Evolutionary conservation across 2,329 filamentous ascomycete genomes (phyloP).

Genomic region (Fusarium goolgardi): DNA sequence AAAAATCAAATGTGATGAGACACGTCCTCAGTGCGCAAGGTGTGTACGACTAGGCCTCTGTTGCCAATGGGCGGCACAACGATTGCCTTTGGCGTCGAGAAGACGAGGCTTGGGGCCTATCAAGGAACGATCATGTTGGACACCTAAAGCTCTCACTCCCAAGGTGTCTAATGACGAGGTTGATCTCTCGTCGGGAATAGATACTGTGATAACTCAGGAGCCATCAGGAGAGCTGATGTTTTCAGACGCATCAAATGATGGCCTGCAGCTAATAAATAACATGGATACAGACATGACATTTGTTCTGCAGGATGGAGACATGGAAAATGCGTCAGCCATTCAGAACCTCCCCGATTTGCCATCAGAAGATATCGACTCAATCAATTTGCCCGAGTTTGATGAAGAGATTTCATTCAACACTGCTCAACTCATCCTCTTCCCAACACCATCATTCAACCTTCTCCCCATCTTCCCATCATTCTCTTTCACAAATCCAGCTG

Average conservation of each 20-base stretch:
- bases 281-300: neutral
- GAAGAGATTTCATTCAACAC: neutral
- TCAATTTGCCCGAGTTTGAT: neutral
- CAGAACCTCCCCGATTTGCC: neutral
- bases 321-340: neutral
- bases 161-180: neutral
- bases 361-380: neutral
- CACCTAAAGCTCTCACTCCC: neutral
- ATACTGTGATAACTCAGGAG: neutral
- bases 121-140: slow-evolving; percentile 7
- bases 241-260: neutral
- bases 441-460: slow-evolving; percentile 8
- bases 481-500: slow-evolving; percentile 12
- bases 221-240: neutral
- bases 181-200: neutral
- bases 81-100: slow-evolving; percentile 8
- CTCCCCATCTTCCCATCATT: slow-evolving; percentile 11
- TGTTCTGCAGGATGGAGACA: accelerated
- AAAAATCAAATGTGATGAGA: slow-evolving; percentile 23
- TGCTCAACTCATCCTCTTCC: slow-evolving; percentile 6
- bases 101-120: slow-evolving; percentile 9
- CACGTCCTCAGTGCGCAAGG: neutral
- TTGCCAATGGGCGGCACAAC: neutral
- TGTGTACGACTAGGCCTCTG: neutral
- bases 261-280: neutral